These are phyloP conservation scores for Phanerodontia chrysosporium DNA, from an alignment of 768 basidiomycete genomes.

Conservation along the genomic window DNA sequence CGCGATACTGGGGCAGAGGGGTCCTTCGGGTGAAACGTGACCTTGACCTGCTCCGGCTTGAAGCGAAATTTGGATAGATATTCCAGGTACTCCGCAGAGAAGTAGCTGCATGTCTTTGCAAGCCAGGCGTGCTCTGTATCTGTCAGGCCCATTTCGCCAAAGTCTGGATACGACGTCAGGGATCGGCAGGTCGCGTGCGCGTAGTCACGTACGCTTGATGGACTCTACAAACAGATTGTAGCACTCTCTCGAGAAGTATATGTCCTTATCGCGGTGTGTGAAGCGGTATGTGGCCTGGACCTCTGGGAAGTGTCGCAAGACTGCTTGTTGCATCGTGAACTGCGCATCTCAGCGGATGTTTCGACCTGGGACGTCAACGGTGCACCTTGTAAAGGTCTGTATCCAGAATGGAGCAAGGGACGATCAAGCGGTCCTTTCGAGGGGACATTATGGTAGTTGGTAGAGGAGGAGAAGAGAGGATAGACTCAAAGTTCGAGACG, in stretches of 20 bases:
- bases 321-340: constrained; percentile 96
- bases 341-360: background rate
- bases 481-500: background rate
- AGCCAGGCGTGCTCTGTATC: constrained; percentile 67
- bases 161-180: constrained; percentile 42
- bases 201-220: constrained; percentile 45
- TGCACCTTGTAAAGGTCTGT: constrained; percentile 91
- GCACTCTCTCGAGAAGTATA: constrained; percentile 62
- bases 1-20: background rate
- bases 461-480: background rate
- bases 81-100: constrained; percentile 67
- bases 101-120: constrained; percentile 62
- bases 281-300: constrained; percentile 72
- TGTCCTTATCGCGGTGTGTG: constrained; percentile 66
- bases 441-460: background rate
- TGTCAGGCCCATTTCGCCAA: constrained; percentile 59
- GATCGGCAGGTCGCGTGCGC: background rate
- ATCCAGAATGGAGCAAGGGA: constrained; percentile 68
- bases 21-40: constrained; percentile 53
- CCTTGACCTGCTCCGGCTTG: constrained; percentile 67
- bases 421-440: constrained; percentile 4
- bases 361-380: background rate
- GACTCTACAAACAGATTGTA: constrained; percentile 54
- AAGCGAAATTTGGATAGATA: constrained; percentile 70
- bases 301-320: constrained; percentile 72